Evolutionary conservation across 768 basidiomycete species (phyloP).

Genomic region (Phaffia australis): DNA sequence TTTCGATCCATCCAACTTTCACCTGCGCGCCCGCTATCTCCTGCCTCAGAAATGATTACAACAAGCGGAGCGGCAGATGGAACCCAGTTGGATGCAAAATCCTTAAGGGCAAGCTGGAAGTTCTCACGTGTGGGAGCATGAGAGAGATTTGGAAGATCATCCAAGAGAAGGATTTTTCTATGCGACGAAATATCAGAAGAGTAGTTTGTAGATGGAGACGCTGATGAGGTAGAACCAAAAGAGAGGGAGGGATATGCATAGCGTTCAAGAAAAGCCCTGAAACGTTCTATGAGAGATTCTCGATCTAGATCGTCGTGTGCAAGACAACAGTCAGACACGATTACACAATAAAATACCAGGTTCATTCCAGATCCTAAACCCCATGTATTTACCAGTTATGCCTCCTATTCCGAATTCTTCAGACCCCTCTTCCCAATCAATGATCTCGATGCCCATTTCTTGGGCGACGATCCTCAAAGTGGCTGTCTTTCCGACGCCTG

Average conservation of each 20-base stretch:
- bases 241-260: conserved; percentile 32
- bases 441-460: conserved; percentile 64
- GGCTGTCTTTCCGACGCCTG: conserved; percentile 83
- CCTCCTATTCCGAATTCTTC: conserved; percentile 45
- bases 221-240: conserved; percentile 44
- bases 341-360: background rate
- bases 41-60: conserved; percentile 71
- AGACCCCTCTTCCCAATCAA: conserved; percentile 71
- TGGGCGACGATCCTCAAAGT: conserved; percentile 62
- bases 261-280: conserved; percentile 61
- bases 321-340: background rate
- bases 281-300: conserved; percentile 49
- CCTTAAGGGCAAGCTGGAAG: conserved; percentile 60
- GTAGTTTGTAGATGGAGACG: conserved; percentile 43
- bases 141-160: conserved; percentile 83
- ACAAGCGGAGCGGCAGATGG: conserved; percentile 51
- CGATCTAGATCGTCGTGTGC: conserved; percentile 31
- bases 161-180: conserved; percentile 55
- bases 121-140: conserved; percentile 56
- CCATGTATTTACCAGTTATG: conserved; percentile 31
- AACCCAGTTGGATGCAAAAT: conserved; percentile 43
- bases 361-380: background rate
- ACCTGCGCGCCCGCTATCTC: conserved; percentile 56
- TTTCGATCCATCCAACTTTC: conserved; percentile 45
- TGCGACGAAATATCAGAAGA: conserved; percentile 22